Evolutionary conservation across 2,329 filamentous ascomycete species (phyloP).

Genomic region (Phoma sp.): DNA sequence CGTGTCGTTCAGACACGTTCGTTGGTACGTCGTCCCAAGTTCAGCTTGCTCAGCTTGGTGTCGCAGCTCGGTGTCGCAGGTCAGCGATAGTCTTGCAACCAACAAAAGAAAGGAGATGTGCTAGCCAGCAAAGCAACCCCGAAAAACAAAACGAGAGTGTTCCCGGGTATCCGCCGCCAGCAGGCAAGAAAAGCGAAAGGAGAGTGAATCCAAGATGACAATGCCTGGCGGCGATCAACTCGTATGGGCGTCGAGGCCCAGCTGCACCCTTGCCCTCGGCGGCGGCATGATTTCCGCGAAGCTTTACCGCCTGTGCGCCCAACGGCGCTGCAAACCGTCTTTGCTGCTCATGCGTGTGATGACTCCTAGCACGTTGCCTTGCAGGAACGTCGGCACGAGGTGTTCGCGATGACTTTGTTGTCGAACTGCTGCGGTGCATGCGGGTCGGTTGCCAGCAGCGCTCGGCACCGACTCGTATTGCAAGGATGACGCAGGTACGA

Average conservation of each 20-base stretch:
- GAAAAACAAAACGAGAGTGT: conserved; percentile 5
- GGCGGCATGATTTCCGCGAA: conserved; percentile 12
- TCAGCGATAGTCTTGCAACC: not conserved
- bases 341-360: not conserved
- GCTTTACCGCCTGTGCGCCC: not conserved
- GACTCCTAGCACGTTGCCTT: no score
- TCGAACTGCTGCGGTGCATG: not conserved
- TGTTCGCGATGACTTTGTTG: not conserved
- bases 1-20: not conserved
- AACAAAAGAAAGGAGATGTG: conserved; percentile 8
- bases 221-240: conserved; percentile 14
- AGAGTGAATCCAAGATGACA: conserved; percentile 1
- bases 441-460: conserved; percentile 4
- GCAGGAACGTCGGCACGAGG: not conserved
- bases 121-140: not conserved
- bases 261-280: conserved; percentile 7
- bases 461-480: conserved; percentile 3
- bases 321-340: conserved; percentile 1
- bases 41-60: conserved; percentile 5
- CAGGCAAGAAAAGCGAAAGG: not conserved
- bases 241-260: conserved; percentile 8
- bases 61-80: conserved; percentile 9
- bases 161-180: not conserved
- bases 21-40: not conserved
- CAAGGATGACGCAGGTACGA: conserved; percentile 14